Conservation (phyloP, 176 grass and related monocot species). For the Oryza meridionalis region DNA sequence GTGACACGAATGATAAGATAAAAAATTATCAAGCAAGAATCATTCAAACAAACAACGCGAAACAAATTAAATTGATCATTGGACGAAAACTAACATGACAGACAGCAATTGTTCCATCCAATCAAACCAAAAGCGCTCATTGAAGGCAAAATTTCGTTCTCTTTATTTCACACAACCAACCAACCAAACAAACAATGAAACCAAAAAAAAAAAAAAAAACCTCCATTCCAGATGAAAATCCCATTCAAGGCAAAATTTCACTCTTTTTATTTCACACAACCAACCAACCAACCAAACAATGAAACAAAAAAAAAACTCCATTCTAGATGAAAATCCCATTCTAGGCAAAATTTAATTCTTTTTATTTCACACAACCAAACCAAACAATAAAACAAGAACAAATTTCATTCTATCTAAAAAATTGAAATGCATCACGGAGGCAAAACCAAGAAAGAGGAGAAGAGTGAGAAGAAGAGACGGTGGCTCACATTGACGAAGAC, state of each 20-base stretch:
- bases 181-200: neutral
- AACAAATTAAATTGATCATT: slow-evolving; percentile 1
- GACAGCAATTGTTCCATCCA: slow-evolving; percentile 14
- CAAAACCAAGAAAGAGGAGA: neutral
- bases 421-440: neutral
- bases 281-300: too few species aligned
- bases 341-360: too few species aligned
- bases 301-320: too few species aligned
- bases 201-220: neutral
- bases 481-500: slow-evolving; percentile 80
- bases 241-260: too few species aligned
- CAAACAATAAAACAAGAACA: neutral
- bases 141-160: neutral
- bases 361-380: too few species aligned
- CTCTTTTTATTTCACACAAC: too few species aligned
- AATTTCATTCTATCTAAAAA: neutral
- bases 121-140: neutral
- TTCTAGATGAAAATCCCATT: too few species aligned
- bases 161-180: neutral
- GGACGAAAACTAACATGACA: slow-evolving; percentile 24
- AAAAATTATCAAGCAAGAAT: slow-evolving; percentile 22
- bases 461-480: neutral
- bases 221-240: too few species aligned
- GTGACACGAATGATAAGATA: slow-evolving; percentile 29
- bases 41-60: neutral